Evolutionary conservation across 306 rosid genomes (phyloP), one percentile per base, ranked within the genome.

Genomic region (Morella rubra): DNA sequence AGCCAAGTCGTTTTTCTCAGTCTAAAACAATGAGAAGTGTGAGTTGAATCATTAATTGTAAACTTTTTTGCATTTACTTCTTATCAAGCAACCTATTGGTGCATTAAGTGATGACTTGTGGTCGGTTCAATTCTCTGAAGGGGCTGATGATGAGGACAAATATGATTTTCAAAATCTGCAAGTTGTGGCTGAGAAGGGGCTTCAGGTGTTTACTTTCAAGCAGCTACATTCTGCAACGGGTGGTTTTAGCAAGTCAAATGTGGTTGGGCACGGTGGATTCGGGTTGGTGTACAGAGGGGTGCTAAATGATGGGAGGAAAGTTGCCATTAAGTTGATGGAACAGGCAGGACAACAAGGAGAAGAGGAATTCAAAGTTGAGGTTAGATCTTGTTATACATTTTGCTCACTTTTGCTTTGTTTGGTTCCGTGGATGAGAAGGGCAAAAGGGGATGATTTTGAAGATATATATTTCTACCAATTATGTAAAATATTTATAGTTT

Each of bases 311-410:
- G 97, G 98, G 55, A 83, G 97, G 73, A 92, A 95, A 84, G 97
- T 84, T 44, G 98, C 97, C 6, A 78, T 95, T 79, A 95, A 92
- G 83, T 83, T 92, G 52, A 95, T 95, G 98, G 97, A 92, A 75
- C 93, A 92, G 51, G 88, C 91, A 1, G 93, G 97, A 73, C 92
- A 89, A 88, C 98, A 92, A 69, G 97, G 98, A 53, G 98, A 86
- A 83, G 97, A 92, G 13, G 98, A 95, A 81, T 95, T 95, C 80
- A 68, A 86, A 86, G 86, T 87, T 68, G 97, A 95, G 98, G 98
- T 95, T 61, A 56, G 90, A 52, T 80, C 68, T 54, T 76, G 45
- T 62, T 73, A 60, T 52, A 49, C 45, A 27, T 71, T 53, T 58
- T 46, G 71, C 50, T 62, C 69, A 67, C 42, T 32, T 82, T 60